These are phyloP conservation scores for Davidsoniella eucalypti DNA, from an alignment of 2,329 filamentous ascomycete species.

Conservation along the genomic window DNA sequence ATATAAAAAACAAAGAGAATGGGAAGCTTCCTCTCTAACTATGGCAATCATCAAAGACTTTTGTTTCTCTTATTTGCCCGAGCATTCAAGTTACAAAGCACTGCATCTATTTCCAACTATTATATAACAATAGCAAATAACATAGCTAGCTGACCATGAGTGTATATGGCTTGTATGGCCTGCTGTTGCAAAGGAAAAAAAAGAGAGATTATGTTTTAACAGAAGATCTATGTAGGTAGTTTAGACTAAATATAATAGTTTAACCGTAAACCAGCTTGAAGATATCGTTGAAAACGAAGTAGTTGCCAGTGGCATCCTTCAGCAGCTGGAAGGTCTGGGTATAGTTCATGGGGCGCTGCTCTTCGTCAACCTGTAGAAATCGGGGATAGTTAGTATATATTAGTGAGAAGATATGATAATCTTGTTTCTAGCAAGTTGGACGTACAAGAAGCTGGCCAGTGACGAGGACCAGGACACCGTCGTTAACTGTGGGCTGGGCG, in stretches of 20 bases:
- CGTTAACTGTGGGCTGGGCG: conserved; percentile 55
- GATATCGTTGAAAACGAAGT: conserved; percentile 85
- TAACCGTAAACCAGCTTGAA: conserved; percentile 74
- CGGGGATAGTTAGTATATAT: background rate
- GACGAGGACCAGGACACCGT: conserved; percentile 70
- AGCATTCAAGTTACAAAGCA: no score
- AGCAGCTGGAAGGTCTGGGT: conserved; percentile 76
- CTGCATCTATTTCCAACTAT: no score
- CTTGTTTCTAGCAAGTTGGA: conserved; percentile 12
- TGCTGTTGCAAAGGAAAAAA: background rate
- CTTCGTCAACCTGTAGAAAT: conserved; percentile 56
- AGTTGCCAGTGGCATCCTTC: conserved; percentile 47
- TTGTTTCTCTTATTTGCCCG: no score
- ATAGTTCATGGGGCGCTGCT: conserved; percentile 78
- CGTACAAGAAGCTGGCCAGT: conserved; percentile 72
- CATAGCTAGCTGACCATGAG: no score
- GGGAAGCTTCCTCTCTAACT: no score
- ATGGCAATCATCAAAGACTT: no score
- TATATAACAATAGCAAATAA: no score
- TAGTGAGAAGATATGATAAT: background rate
- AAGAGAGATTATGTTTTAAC: background rate
- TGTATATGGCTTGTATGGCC: no score
- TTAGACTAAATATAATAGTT: conserved; percentile 1
- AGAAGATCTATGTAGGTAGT: background rate
- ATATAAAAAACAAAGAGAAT: no score